Base-by-base conservation (phyloP, 2,329 filamentous ascomycete species). In the Colletotrichum viniferum region DNA sequence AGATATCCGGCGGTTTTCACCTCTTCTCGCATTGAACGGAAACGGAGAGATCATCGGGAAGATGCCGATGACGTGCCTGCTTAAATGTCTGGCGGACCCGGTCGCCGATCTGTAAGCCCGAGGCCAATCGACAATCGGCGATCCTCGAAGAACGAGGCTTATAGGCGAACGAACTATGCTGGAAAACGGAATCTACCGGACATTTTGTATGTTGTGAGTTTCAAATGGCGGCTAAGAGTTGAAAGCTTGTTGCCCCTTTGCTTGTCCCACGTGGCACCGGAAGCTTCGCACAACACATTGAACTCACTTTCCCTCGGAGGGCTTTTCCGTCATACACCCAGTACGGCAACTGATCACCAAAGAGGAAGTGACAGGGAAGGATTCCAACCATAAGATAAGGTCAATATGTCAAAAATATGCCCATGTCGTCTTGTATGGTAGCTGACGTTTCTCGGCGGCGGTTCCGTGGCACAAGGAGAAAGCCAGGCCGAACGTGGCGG, bases 351-450 rank as follows among this genome's bases (percentile, higher is more conserved):
- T 21, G 4, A 21, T 52, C n/a, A 12, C 10, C 5, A 48, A 48
- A 14, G 7, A 0, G 4, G 4, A 1, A 18, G 18, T 43, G 3
- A 3, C 4, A 9, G 18, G 8, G 18, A 6, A 3, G n/a, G 18
- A 43, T 3, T 43, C 10, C 1, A n/a, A 2, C 18, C 1, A 3
- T 5, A n/a, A 0, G 9, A 10, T 10, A n/a, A 43, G 1, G 8
- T 43, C 0, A 43, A 3, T 9, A 43, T 43, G 9, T 12, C 6
- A 13, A 48, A 21, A 48, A 2, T 21, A 21, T 21, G n/a, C 2
- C 14, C 34, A 36, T 16, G 7, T 16, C 34, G 34, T 36, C 14
- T n/a, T n/a, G n/a, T n/a, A n/a, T n/a, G n/a, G n/a, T 13, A 16
- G 34, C 14, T 16, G 34, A 24, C 24, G 24, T 24, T 24, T 3